Conservation (phyloP, 2,329 filamentous ascomycete genomes). For the Fusarium napiforme region DNA sequence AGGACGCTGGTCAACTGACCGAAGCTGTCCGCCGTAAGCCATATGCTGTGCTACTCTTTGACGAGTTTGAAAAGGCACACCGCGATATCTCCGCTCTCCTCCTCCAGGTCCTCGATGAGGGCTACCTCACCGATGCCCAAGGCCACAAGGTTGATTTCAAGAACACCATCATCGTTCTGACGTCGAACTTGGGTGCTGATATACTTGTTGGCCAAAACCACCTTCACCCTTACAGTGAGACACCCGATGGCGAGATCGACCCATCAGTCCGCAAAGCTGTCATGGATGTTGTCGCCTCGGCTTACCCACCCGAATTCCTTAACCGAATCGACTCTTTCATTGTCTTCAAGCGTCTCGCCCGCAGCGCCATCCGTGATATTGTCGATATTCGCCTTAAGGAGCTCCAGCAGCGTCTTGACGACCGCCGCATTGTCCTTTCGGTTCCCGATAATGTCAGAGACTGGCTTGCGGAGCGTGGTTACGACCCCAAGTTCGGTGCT, state of each 20-base stretch:
- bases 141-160: constrained; percentile 97
- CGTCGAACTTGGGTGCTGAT: constrained; percentile 92
- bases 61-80: constrained; percentile 98
- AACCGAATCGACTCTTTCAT: constrained; percentile 98
- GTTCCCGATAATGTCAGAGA: constrained; percentile 78
- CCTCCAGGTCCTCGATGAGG: constrained; percentile 94
- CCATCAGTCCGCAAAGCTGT: constrained; percentile 80
- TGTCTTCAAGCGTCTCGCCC: constrained; percentile 88
- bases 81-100: constrained; percentile 92
- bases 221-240: constrained; percentile 71
- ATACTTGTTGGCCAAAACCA: constrained; percentile 84
- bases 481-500: constrained; percentile 91
- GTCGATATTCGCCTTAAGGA: constrained; percentile 92
- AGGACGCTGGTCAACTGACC: constrained; percentile 94
- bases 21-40: constrained; percentile 95
- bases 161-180: constrained; percentile 96
- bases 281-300: constrained; percentile 83
- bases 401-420: constrained; percentile 83
- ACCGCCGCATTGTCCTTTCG: constrained; percentile 81
- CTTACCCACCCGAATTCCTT: constrained; percentile 91
- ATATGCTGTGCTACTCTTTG: constrained; percentile 93
- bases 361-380: constrained; percentile 84
- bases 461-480: constrained; percentile 90
- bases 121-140: constrained; percentile 93
- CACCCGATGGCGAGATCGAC: constrained; percentile 74